A percentile compares a stretch with the other conserved stretches of the same genome.
phyloP scores from a whole-genome alignment of 2,329 filamentous ascomycete genomes.

The Apiospora marii region DNA sequence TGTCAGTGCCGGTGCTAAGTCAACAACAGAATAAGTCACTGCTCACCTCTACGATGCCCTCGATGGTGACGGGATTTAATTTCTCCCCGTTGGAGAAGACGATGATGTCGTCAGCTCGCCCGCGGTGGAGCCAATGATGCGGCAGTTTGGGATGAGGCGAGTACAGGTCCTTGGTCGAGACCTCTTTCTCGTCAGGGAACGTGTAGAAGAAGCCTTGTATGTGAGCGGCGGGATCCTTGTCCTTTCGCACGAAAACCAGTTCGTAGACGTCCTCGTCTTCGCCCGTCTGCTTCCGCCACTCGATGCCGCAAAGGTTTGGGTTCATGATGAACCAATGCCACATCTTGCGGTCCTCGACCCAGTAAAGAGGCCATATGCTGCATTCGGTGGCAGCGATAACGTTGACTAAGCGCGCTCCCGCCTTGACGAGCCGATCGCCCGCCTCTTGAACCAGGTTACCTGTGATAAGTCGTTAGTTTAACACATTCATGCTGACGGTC shows the following conservation, averaged over 20 bases:
- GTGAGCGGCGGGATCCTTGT: conserved; percentile 26
- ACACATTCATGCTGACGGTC: not conserved
- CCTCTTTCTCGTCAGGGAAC: conserved; percentile 50
- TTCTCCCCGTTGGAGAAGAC: conserved; percentile 61
- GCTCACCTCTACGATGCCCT: conserved; percentile 43
- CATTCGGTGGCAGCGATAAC: conserved; percentile 51
- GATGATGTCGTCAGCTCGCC: conserved; percentile 54
- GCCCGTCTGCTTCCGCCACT: conserved; percentile 47
- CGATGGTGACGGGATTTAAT: conserved; percentile 56
- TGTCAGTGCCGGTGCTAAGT: not conserved
- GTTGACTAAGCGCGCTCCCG: conserved; percentile 46
- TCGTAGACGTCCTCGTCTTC: conserved; percentile 38
- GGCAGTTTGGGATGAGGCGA: conserved; percentile 47
- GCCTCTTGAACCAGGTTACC: conserved; percentile 48
- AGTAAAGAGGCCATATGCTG: conserved; percentile 45
- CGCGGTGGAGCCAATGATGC: conserved; percentile 48
- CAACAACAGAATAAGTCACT: not conserved
- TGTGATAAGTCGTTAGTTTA: conserved; percentile 25
- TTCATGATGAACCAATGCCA: conserved; percentile 56
- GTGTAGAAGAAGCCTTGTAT: conserved; percentile 48
- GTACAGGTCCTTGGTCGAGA: conserved; percentile 54
- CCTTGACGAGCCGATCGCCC: conserved; percentile 47
- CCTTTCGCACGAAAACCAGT: conserved; percentile 38
- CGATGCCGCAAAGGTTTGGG: conserved; percentile 49
- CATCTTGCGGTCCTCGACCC: conserved; percentile 42